Base-by-base conservation (phyloP, 352 stramenopile species). In the Phytophthora niederhauseri region DNA sequence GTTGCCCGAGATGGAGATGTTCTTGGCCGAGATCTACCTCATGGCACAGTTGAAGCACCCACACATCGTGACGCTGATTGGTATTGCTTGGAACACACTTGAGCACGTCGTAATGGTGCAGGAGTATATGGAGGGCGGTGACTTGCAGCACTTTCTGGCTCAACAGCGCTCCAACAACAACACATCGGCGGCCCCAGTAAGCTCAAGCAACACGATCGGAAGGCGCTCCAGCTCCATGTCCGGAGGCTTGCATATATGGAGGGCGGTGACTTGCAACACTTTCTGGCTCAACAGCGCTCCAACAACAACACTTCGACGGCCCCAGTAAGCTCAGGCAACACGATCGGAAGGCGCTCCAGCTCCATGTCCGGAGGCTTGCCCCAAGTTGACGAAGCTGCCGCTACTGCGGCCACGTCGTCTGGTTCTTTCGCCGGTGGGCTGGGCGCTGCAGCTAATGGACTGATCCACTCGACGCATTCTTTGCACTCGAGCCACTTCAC, bases 1-100 rank as follows among this genome's bases (percentile, higher is more conserved):
- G 14, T 50, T 89, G 8, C 83, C 75, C n/a, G 79, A 87, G 46
- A 91, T 90, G 57, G 80, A 90, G 67, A 81, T 88, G 64, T 93
- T 94, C 61, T 78, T 91, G 7, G 82, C 76, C 20, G 85, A 96
- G 45, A 82, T 92, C 36, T 92, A 93, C 64, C 73, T 95, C 66
- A 74, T 93, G 55, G 77, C 79, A 8, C 81, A 90, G 58, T 72
- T 95, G 7, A 79, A 85, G 50, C 85, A 95, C 41, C 75, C 78
- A 4, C 77, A 87, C 63, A 93, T 95, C 26, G 76, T 95, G 46
- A 65, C 68, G 12, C 61, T 93, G 28, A 66, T 84, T 0, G 82
- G 79, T 14, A 87, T 92, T 59, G 84, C 84, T 31, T 92, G 83
- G 81, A 88, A 89, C 57, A 89, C 84, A n/a, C 72, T 91, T 5